Evolutionary conservation across 345 rosid genomes (phyloP).

Genomic region (Pseudoturritis turrita): DNA sequence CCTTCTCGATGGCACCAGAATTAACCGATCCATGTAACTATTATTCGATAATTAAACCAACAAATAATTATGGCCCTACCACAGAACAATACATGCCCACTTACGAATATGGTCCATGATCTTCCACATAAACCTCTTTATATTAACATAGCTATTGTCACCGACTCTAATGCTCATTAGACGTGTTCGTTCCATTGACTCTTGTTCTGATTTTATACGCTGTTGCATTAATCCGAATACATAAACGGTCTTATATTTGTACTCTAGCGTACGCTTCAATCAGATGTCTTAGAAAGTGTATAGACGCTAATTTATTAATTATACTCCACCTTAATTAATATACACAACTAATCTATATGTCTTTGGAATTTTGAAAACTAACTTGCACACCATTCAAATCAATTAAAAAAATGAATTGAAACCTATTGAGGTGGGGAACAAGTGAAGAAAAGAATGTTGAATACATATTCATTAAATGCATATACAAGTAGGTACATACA

Average conservation of each 20-base stretch:
- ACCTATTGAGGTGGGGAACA: not conserved
- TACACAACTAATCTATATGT: not conserved
- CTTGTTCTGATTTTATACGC: not conserved
- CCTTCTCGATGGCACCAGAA: not conserved
- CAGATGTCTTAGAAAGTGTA: not conserved
- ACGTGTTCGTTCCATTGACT: slow-evolving; percentile 24
- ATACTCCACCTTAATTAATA: not conserved
- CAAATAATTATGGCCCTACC: slow-evolving; percentile 22
- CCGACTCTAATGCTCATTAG: slow-evolving; percentile 13
- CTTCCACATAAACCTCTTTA: slow-evolving; percentile 20
- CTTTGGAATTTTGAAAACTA: not conserved
- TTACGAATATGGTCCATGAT: slow-evolving; percentile 21
- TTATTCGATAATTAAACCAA: not conserved
- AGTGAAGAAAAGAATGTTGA: not conserved
- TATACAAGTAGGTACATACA: slow-evolving; percentile 21
- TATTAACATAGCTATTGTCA: not conserved
- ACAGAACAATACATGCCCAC: slow-evolving; percentile 6
- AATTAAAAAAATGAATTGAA: not conserved
- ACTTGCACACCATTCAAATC: not conserved
- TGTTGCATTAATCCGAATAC: not conserved
- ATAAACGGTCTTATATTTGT: not conserved
- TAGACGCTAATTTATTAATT: not conserved
- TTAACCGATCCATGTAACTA: slow-evolving; percentile 8
- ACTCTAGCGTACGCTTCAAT: not conserved
- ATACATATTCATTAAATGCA: slow-evolving; percentile 6